Conservation (phyloP, 2,329 filamentous ascomycete genomes). For the Neopestalotiopsis rosae region DNA sequence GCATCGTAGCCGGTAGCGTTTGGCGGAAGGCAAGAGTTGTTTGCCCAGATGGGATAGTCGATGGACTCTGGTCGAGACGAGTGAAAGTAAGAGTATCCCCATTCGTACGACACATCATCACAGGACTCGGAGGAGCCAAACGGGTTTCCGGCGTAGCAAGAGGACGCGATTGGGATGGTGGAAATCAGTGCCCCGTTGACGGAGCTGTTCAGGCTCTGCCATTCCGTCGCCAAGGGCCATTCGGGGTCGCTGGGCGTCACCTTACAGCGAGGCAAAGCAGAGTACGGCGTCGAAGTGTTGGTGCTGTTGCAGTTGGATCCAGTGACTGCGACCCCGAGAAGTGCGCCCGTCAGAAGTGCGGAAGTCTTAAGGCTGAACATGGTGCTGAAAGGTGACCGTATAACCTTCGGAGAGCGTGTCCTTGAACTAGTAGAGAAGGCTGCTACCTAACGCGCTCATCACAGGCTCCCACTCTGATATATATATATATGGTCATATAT, state of each 20-base stretch:
- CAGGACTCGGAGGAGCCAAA: slow-evolving; percentile 18
- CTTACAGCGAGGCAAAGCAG: background rate
- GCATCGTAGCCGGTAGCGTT: slow-evolving; percentile 32
- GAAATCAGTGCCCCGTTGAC: slow-evolving; percentile 37
- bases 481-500: too few relatives aligned
- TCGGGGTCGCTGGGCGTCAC: background rate
- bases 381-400: too few relatives aligned
- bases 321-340: background rate
- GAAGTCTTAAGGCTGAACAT: background rate
- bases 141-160: slow-evolving; percentile 30
- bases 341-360: background rate
- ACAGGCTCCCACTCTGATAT: too few relatives aligned
- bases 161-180: slow-evolving; percentile 38
- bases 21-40: slow-evolving; percentile 44
- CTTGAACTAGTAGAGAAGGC: too few relatives aligned
- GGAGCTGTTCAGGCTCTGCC: slow-evolving; percentile 34
- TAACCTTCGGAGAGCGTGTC: too few relatives aligned
- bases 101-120: background rate
- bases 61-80: slow-evolving; percentile 16
- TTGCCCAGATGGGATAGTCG: slow-evolving; percentile 44
- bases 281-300: background rate
- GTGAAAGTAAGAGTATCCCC: slow-evolving; percentile 19
- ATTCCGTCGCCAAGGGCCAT: slow-evolving; percentile 19
- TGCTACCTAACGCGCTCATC: too few relatives aligned
- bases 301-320: background rate